These are phyloP conservation scores for Biancaea sappan DNA, from an alignment of 306 rosid genomes.

Conservation along the genomic window DNA sequence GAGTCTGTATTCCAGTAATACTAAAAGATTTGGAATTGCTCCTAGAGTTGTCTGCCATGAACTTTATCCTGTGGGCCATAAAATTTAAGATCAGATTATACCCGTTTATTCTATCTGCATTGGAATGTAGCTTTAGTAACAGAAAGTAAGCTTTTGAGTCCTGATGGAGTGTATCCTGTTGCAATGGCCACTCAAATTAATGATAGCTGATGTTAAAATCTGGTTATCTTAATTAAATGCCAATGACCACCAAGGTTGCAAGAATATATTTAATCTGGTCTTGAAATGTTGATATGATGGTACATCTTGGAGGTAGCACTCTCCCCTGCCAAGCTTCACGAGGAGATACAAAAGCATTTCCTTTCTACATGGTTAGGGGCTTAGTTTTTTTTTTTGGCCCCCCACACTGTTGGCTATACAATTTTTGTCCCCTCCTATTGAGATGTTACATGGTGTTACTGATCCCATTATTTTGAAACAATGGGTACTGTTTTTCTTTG, in stretches of 20 bases:
- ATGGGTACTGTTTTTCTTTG: slow-evolving; percentile 8
- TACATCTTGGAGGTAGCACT: too few relatives aligned
- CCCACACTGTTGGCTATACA: too few relatives aligned
- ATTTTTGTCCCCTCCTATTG: not conserved
- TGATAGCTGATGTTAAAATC: slow-evolving; percentile 12
- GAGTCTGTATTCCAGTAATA: slow-evolving; percentile 6
- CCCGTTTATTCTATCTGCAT: slow-evolving; percentile 5
- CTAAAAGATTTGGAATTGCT: slow-evolving; percentile 18
- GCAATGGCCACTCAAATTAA: not conserved
- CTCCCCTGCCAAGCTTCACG: not conserved
- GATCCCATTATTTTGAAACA: slow-evolving; percentile 12
- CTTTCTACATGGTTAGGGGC: not conserved
- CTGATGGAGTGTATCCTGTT: slow-evolving; percentile 11
- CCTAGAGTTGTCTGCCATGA: not conserved
- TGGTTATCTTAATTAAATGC: not conserved
- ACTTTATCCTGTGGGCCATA: not conserved
- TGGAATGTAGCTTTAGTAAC: slow-evolving; percentile 13
- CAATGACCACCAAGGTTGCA: slow-evolving; percentile 7
- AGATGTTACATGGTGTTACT: slow-evolving; percentile 3
- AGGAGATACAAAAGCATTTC: not conserved
- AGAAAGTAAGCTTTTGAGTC: slow-evolving; percentile 16
- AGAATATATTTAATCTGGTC: slow-evolving; percentile 1
- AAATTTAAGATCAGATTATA: too few relatives aligned
- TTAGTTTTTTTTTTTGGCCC: not conserved
- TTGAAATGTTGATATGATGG: slow-evolving; percentile 13